phyloP scores from a whole-genome alignment of 1,284 basidiomycete species.

The Cutaneotrichosporon mucoides region DNA sequence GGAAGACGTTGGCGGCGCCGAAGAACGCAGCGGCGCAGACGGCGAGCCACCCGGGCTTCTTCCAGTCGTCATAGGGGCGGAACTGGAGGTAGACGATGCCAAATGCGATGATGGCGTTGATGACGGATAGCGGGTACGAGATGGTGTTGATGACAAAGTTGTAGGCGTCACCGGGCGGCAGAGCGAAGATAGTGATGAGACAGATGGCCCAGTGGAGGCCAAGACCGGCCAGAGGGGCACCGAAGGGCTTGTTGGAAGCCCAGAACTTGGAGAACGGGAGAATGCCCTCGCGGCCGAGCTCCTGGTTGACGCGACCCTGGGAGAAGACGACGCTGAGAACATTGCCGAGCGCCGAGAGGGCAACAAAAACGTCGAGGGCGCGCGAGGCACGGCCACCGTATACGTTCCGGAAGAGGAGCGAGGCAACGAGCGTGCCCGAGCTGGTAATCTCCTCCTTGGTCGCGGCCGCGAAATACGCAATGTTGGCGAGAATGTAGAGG shows the following conservation, averaged over 20 bases:
- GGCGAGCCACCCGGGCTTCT: constrained; percentile 5
- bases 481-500: constrained; percentile 35
- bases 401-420: constrained; percentile 43
- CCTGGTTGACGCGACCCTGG: constrained; percentile 31
- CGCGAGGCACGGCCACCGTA: constrained; percentile 45
- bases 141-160: constrained; percentile 46
- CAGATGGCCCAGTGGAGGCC: constrained; percentile 52
- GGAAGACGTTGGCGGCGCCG: constrained; percentile 20
- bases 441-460: constrained; percentile 37
- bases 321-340: constrained; percentile 49
- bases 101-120: constrained; percentile 16
- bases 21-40: constrained; percentile 9
- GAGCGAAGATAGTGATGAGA: constrained; percentile 56
- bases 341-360: constrained; percentile 43
- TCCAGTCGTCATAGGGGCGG: constrained; percentile 14
- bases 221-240: constrained; percentile 27
- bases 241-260: constrained; percentile 37
- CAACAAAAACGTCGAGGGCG: constrained; percentile 36
- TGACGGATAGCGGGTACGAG: constrained; percentile 19
- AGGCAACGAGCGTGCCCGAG: constrained; percentile 41
- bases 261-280: constrained; percentile 44
- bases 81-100: constrained; percentile 19
- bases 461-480: constrained; percentile 50
- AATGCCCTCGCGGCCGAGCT: constrained; percentile 45
- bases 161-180: constrained; percentile 58